Conservation (phyloP, 2,329 filamentous ascomycete genomes). For the Calycina herbarum region DNA sequence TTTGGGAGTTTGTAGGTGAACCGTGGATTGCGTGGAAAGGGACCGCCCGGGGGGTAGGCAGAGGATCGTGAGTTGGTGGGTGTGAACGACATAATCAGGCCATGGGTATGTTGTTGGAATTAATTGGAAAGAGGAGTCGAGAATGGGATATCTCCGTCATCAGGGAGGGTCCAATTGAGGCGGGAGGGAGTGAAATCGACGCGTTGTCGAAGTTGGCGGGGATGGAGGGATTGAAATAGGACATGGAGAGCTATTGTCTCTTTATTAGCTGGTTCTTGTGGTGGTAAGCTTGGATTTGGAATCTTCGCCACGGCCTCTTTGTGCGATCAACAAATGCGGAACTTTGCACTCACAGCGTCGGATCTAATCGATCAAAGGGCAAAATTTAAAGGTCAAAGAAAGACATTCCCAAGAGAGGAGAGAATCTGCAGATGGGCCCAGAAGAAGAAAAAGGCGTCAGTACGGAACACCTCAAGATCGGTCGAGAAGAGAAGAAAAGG, state of each 20-base stretch:
- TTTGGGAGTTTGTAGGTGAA: slow-evolving; percentile 55
- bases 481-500: not conserved
- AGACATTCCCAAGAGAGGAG: not conserved
- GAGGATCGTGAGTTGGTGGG: slow-evolving; percentile 34
- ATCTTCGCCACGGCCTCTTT: not conserved
- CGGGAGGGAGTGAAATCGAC: slow-evolving; percentile 17
- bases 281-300: not conserved
- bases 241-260: slow-evolving; percentile 19
- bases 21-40: slow-evolving; percentile 62
- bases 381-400: not conserved
- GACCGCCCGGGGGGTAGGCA: slow-evolving; percentile 68
- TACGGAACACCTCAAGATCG: not conserved
- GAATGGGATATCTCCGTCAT: slow-evolving; percentile 8
- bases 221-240: slow-evolving; percentile 10
- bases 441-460: not conserved
- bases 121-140: not conserved
- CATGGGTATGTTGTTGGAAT: slow-evolving; percentile 26
- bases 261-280: slow-evolving; percentile 6
- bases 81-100: slow-evolving; percentile 39
- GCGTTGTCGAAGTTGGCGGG: slow-evolving; percentile 16
- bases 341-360: slow-evolving; percentile 8
- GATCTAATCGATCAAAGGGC: slow-evolving; percentile 7
- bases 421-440: not conserved
- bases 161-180: slow-evolving; percentile 11
- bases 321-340: slow-evolving; percentile 9